These are phyloP conservation scores for Ambrosia artemisiifolia DNA, from an alignment of 129 eudicot species.

Conservation along the genomic window DNA sequence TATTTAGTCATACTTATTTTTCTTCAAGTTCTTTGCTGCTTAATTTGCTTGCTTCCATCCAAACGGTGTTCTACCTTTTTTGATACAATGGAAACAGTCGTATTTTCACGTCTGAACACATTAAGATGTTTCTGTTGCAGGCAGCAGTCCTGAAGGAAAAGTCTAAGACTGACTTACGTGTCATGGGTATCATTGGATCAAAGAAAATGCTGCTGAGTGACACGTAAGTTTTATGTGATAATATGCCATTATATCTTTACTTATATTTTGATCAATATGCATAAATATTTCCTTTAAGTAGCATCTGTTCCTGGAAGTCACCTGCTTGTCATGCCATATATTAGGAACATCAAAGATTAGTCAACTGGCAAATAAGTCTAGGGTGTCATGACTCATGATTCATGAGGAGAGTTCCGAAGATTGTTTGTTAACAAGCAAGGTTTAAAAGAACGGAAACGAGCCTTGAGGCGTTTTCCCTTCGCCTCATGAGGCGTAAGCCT, in stretches of 20 bases:
- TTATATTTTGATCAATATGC: not conserved
- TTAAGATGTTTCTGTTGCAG: constrained; percentile 41
- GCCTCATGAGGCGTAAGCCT: too few species aligned
- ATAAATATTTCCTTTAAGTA: not conserved
- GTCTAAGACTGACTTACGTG: constrained; percentile 86
- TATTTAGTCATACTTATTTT: not conserved
- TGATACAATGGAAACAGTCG: not conserved
- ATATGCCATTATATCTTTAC: not conserved
- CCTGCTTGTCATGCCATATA: not conserved
- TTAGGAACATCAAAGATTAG: not conserved
- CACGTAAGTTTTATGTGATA: constrained; percentile 45
- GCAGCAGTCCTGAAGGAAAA: constrained; percentile 86
- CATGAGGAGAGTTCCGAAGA: not conserved
- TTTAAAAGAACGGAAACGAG: too few species aligned
- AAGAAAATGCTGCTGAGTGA: constrained; percentile 81
- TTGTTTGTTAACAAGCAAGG: not conserved
- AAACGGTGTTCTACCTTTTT: not conserved
- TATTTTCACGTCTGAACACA: constrained; percentile 2
- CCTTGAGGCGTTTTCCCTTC: too few species aligned
- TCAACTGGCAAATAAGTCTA: not conserved
- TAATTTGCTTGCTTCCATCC: not conserved
- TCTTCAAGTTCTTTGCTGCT: not conserved
- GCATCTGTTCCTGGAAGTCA: constrained; percentile 4
- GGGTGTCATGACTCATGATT: not conserved
- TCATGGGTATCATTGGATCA: constrained; percentile 89